phyloP scores from a whole-genome alignment of 2,329 filamentous ascomycete species.

The Septoria linicola region DNA sequence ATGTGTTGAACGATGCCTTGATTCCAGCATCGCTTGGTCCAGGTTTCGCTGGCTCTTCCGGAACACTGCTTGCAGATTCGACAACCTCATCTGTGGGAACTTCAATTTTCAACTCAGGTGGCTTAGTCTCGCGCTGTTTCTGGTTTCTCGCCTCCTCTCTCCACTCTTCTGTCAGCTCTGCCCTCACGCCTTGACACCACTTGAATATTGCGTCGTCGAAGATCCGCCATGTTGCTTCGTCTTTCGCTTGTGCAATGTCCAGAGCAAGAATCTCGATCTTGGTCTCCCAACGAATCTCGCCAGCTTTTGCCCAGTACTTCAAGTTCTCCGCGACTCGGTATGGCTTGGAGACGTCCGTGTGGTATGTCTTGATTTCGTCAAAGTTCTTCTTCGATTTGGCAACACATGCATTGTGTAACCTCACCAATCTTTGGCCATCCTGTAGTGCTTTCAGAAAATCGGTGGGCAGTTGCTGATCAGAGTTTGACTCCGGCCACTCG shows the following conservation, averaged over 20 bases:
- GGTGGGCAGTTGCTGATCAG: conserved; percentile 37
- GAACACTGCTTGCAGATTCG: background rate
- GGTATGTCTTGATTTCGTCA: conserved; percentile 82
- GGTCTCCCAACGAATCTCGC: conserved; percentile 89
- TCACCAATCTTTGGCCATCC: conserved; percentile 77
- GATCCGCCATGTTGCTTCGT: conserved; percentile 66
- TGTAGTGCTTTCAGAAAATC: conserved; percentile 74
- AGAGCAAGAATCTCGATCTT: conserved; percentile 80
- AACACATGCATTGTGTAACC: conserved; percentile 86
- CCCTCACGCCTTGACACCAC: conserved; percentile 80
- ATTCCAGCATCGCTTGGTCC: conserved; percentile 4
- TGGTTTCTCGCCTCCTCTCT: conserved; percentile 37
- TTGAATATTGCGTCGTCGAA: conserved; percentile 80
- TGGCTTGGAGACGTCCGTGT: conserved; percentile 90
- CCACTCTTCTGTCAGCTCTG: conserved; percentile 78
- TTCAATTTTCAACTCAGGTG: conserved; percentile 36
- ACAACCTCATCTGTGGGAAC: conserved; percentile 8
- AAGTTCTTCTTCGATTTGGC: conserved; percentile 82
- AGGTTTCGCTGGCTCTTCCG: conserved; percentile 1
- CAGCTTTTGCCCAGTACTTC: conserved; percentile 93
- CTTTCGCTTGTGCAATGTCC: conserved; percentile 75
- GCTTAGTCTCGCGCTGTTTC: conserved; percentile 23
- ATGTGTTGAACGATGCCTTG: conserved; percentile 2
- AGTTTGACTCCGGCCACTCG: conserved; percentile 57
- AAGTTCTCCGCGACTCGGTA: conserved; percentile 93